phyloP scores from a whole-genome alignment of 2,329 filamentous ascomycete genomes.

The Cladosporium sp. region DNA sequence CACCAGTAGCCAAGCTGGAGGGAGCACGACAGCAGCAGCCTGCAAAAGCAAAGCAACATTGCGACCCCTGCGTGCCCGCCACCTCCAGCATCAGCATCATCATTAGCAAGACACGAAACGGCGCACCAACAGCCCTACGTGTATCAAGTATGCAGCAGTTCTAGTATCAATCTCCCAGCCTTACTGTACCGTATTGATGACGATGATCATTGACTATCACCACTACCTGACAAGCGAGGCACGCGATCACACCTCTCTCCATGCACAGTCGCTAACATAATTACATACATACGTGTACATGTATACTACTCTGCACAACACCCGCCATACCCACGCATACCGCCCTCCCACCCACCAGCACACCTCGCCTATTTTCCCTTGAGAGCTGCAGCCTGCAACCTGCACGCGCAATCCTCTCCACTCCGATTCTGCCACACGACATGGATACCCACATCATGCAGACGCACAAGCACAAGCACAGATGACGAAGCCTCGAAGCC shows the following conservation, averaged over 20 bases:
- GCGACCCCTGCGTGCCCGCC: background rate
- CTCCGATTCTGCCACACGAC: background rate
- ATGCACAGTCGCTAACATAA: background rate
- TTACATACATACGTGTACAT: too few relatives aligned
- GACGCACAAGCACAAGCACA: background rate
- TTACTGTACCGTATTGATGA: background rate
- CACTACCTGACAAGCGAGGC: background rate
- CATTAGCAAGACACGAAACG: background rate
- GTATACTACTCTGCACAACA: background rate
- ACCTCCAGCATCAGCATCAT: background rate
- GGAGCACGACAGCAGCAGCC: background rate
- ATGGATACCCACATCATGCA: background rate
- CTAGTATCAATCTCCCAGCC: background rate
- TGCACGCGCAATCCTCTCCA: slow-evolving; percentile 8
- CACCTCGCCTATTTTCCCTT: background rate
- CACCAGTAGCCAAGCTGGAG: background rate
- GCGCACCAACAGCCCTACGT: background rate
- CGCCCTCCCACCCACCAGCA: background rate
- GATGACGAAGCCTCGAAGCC: slow-evolving; percentile 3
- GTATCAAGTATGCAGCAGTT: background rate
- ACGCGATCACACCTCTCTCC: background rate
- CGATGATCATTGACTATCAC: background rate
- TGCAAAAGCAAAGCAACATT: background rate
- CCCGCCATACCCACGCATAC: background rate
- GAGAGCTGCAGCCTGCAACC: background rate